These are phyloP conservation scores for Coffea humblotiana DNA, from an alignment of 305 asterid genomes.

Conservation along the genomic window DNA sequence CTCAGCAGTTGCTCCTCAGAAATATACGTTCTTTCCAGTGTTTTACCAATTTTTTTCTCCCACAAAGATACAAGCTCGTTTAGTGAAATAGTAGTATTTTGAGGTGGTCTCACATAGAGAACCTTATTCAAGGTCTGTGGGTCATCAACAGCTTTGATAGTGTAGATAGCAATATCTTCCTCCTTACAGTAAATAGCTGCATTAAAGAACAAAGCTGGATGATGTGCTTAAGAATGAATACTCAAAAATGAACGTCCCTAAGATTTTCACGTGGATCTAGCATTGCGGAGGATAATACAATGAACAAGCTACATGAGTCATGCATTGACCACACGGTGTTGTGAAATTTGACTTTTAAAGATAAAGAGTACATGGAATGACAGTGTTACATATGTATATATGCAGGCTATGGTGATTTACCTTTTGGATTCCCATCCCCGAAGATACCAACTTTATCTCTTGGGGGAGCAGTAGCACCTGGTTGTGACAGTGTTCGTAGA, in stretches of 20 bases:
- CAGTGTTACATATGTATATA: not conserved
- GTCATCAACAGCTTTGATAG: conserved; percentile 35
- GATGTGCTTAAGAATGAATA: too few species aligned
- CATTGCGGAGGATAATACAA: not conserved
- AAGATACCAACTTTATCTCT: conserved; percentile 32
- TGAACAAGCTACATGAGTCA: not conserved
- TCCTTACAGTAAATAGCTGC: conserved; percentile 30
- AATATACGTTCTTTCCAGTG: conserved; percentile 26
- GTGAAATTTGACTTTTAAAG: not conserved
- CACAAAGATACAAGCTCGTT: conserved; percentile 31
- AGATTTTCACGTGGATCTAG: too few species aligned
- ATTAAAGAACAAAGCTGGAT: not conserved
- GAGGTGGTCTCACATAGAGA: conserved; percentile 33
- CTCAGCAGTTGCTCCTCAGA: conserved; percentile 34
- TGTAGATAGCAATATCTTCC: conserved; percentile 35
- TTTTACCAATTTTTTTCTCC: conserved; percentile 34
- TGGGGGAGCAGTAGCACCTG: conserved; percentile 22
- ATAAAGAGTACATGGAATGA: not conserved
- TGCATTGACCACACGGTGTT: not conserved
- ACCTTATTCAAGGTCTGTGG: conserved; percentile 34
- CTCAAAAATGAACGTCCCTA: too few species aligned
- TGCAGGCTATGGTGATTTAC: conserved; percentile 7
- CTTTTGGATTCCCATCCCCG: conserved; percentile 33
- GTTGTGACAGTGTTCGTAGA: conserved; percentile 23
- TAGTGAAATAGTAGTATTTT: conserved; percentile 19